A percentile compares a stretch with the other conserved stretches of the same genome.
Evolutionary conservation across 2,329 filamentous ascomycete species (phyloP).

Genomic region (Gyromitra esculenta): DNA sequence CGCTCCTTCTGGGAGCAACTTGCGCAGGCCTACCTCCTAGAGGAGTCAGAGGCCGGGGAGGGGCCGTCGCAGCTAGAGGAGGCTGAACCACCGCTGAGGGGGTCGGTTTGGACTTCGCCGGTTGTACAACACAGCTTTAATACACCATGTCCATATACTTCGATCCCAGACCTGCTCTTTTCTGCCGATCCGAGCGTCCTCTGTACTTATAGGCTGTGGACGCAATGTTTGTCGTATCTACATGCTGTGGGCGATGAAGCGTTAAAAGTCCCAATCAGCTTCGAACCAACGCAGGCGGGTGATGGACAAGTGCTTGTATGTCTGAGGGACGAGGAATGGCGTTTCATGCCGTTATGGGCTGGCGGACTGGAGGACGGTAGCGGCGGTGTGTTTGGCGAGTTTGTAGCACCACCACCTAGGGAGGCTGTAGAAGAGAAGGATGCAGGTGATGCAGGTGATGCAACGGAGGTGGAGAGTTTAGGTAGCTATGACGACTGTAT

Average conservation of each 20-base stretch:
- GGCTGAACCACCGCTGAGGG: too few relatives aligned
- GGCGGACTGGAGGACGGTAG: slow-evolving; percentile 67
- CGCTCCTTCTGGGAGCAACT: neutral
- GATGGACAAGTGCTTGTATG: slow-evolving; percentile 62
- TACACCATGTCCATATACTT: neutral
- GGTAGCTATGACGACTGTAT: slow-evolving; percentile 45
- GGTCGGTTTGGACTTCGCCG: neutral
- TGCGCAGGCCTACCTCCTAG: neutral
- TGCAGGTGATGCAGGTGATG: neutral
- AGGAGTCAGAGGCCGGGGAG: neutral
- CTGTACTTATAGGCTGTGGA: slow-evolving; percentile 11
- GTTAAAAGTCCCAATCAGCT: slow-evolving; percentile 38
- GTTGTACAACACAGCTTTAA: neutral
- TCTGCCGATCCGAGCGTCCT: neutral
- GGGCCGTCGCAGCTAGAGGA: neutral
- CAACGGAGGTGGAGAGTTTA: slow-evolving; percentile 24
- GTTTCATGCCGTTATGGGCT: slow-evolving; percentile 73
- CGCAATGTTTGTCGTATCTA: slow-evolving; percentile 26
- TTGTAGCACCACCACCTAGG: slow-evolving; percentile 56
- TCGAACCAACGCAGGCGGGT: slow-evolving; percentile 18
- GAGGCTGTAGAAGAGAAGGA: neutral
- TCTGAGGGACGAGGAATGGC: slow-evolving; percentile 68
- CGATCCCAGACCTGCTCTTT: neutral
- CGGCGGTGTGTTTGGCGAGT: slow-evolving; percentile 64
- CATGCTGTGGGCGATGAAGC: neutral